Conservation (phyloP, 805 yeast genomes). For the Cephaloascus fragrans region DNA sequence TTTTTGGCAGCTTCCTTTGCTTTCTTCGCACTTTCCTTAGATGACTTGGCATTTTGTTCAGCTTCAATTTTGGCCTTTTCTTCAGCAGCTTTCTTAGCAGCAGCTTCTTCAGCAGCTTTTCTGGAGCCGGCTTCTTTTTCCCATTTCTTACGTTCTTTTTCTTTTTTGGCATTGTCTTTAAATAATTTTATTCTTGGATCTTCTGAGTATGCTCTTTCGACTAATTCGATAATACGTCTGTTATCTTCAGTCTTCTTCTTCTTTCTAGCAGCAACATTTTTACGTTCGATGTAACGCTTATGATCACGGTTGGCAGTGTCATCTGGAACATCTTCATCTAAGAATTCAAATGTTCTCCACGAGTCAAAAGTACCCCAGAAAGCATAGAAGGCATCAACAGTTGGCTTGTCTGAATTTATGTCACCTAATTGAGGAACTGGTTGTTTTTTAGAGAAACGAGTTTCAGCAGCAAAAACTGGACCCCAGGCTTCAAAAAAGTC, state of each 20-base stretch:
- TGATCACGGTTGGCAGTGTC: conserved; percentile 98
- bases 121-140: conserved; percentile 97
- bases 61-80: conserved; percentile 72
- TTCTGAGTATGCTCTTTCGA: conserved; percentile 78
- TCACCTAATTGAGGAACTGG: conserved; percentile 83
- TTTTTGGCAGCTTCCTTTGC: conserved; percentile 95
- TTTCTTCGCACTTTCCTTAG: conserved; percentile 57
- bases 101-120: conserved; percentile 90
- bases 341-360: conserved; percentile 96
- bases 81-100: conserved; percentile 79
- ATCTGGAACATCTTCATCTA: conserved; percentile 98
- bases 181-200: conserved; percentile 93
- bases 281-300: conserved; percentile 96
- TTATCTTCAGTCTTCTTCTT: conserved; percentile 97
- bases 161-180: conserved; percentile 91
- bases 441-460: conserved; percentile 83
- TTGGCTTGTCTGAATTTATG: conserved; percentile 56
- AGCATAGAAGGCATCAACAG: conserved; percentile 79
- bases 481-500: conserved; percentile 91
- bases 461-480: conserved; percentile 84
- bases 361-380: conserved; percentile 94
- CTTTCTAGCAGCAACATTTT: conserved; percentile 92
- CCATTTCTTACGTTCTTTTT: conserved; percentile 93
- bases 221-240: conserved; percentile 75
- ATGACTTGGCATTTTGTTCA: conserved; percentile 56